A percentile compares a stretch with the other conserved stretches of the same genome.
Conservation (phyloP, 2,329 filamentous ascomycete species). For the Trichoderma breve region DNA sequence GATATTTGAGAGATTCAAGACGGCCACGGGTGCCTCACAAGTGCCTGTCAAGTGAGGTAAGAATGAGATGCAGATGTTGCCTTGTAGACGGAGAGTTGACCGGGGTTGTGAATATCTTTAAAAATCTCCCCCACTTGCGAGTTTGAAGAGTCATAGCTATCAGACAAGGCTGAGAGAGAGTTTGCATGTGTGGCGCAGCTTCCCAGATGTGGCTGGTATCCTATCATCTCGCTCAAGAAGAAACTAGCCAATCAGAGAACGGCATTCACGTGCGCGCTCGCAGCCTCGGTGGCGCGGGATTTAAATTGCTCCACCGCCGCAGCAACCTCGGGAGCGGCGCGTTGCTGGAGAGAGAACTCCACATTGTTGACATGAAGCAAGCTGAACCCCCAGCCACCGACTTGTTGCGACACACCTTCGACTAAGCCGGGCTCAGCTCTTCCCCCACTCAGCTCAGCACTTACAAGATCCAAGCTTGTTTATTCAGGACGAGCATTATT, state of each 20-base stretch:
- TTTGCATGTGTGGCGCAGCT: slow-evolving; percentile 4
- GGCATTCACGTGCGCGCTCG: slow-evolving; percentile 14
- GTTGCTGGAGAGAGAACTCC: slow-evolving; percentile 24
- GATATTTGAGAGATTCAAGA: not conserved
- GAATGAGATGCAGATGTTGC: not conserved
- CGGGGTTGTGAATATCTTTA: slow-evolving; percentile 12
- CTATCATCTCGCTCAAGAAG: not conserved
- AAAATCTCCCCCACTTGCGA: not conserved
- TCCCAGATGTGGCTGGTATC: not conserved
- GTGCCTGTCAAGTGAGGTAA: not conserved
- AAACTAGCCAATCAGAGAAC: not conserved
- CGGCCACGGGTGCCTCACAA: not conserved
- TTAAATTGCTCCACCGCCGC: slow-evolving; percentile 25
- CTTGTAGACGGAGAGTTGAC: not conserved
- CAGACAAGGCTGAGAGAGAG: slow-evolving; percentile 11
- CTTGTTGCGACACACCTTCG: slow-evolving; percentile 23
- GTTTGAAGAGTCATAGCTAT: slow-evolving; percentile 14
- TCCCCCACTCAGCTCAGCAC: slow-evolving; percentile 19
- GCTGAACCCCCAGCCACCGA: slow-evolving; percentile 25
- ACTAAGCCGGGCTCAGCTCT: slow-evolving; percentile 10
- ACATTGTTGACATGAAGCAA: slow-evolving; percentile 26
- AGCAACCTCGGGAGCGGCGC: slow-evolving; percentile 37
- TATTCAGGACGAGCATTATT: not conserved
- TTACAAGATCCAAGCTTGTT: not conserved
- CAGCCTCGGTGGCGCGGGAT: slow-evolving; percentile 21